phyloP scores from a whole-genome alignment of 306 rosid species.

The Medicago ruthenica region DNA sequence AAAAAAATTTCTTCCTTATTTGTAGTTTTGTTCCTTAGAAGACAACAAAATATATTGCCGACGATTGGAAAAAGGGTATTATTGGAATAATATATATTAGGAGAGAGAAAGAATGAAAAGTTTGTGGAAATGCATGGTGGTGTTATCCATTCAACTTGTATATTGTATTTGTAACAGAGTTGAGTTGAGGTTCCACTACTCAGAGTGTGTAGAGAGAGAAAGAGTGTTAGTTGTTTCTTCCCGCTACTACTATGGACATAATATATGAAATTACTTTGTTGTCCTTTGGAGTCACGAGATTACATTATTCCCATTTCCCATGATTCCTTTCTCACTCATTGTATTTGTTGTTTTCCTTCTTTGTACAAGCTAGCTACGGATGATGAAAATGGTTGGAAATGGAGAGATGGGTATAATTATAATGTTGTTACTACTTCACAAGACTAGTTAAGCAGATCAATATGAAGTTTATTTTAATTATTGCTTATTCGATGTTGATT shows the following conservation, averaged over 20 bases:
- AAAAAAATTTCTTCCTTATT: slow-evolving; percentile 15
- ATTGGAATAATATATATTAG: slow-evolving; percentile 1
- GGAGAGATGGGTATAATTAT: too few species aligned
- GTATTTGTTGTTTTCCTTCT: background rate
- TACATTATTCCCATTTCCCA: slow-evolving; percentile 8
- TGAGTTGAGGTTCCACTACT: slow-evolving; percentile 36
- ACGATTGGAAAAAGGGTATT: slow-evolving; percentile 49
- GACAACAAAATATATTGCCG: slow-evolving; percentile 59
- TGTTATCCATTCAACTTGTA: slow-evolving; percentile 38
- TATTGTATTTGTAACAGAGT: background rate
- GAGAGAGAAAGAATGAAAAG: slow-evolving; percentile 2
- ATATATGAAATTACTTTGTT: slow-evolving; percentile 25
- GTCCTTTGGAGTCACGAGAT: slow-evolving; percentile 55
- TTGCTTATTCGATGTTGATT: too few species aligned
- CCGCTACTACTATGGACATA: slow-evolving; percentile 31
- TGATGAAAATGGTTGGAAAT: too few species aligned
- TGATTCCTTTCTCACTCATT: background rate
- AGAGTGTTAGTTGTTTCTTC: slow-evolving; percentile 40
- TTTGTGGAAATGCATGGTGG: slow-evolving; percentile 52
- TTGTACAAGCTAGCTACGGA: slow-evolving; percentile 5
- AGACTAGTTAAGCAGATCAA: too few species aligned
- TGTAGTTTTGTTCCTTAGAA: slow-evolving; percentile 48
- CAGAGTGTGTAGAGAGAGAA: background rate
- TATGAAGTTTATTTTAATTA: too few species aligned
- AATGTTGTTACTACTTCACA: too few species aligned